Evolutionary conservation across 1,139 yeast genomes (phyloP).

Genomic region (Hansenula anomala): DNA sequence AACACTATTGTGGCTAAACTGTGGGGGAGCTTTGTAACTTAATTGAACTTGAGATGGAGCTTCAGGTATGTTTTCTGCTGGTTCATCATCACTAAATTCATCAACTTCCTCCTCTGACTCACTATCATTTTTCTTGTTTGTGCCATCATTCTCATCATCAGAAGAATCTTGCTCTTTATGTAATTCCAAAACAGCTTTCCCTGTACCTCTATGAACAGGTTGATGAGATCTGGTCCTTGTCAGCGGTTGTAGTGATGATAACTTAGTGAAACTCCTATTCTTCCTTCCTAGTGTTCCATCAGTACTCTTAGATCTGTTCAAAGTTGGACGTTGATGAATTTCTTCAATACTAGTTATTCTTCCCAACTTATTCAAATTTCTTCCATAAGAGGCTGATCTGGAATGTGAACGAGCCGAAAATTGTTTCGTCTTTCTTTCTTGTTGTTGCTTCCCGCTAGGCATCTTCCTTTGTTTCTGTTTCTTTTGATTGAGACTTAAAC

Average conservation of each 20-base stretch:
- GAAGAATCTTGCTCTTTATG: constrained; percentile 10
- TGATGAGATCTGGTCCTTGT: constrained; percentile 19
- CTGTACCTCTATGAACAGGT: constrained; percentile 5
- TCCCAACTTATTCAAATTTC: constrained; percentile 20
- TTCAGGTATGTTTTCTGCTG: neutral
- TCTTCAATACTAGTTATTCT: constrained; percentile 16
- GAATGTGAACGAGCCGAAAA: constrained; percentile 18
- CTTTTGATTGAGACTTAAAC: no score
- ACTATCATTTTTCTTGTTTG: constrained; percentile 25
- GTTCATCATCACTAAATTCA: constrained; percentile 28
- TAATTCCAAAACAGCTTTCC: constrained; percentile 18
- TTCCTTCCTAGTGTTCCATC: constrained; percentile 14
- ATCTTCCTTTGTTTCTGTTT: no score
- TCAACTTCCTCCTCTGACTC: constrained; percentile 32
- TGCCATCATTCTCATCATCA: constrained; percentile 23
- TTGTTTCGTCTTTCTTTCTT: constrained; percentile 18
- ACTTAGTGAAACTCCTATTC: constrained; percentile 17
- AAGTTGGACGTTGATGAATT: constrained; percentile 11
- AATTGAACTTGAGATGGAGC: constrained; percentile 5
- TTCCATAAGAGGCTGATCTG: constrained; percentile 21
- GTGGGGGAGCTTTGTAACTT: constrained; percentile 21
- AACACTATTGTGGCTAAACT: constrained; percentile 16
- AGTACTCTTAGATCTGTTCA: constrained; percentile 20
- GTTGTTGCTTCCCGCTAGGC: constrained; percentile 4
- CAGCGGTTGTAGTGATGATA: constrained; percentile 16